phyloP scores from a whole-genome alignment of 345 rosid genomes.

The Populus alba region DNA sequence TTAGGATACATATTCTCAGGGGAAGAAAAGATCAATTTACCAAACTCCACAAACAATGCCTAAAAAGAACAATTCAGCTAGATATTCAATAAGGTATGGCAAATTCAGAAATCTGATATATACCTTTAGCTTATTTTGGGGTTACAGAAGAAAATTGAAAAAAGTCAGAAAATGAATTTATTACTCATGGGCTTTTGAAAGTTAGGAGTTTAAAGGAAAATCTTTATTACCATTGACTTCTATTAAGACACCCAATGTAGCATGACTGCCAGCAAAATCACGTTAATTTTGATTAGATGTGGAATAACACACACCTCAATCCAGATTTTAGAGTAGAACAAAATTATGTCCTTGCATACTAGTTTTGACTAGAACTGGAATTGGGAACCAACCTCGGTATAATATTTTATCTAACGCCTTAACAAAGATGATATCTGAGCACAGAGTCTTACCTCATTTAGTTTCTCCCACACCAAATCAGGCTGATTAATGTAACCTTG shows the following conservation, averaged over 20 bases:
- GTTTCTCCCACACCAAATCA: conserved; percentile 96
- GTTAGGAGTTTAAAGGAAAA: background rate
- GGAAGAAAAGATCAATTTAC: background rate
- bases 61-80: background rate
- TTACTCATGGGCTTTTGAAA: background rate
- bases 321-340: background rate
- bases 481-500: conserved; percentile 94
- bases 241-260: background rate
- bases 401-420: background rate
- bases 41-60: conserved; percentile 7
- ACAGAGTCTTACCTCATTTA: conserved; percentile 73
- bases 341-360: background rate
- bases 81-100: background rate
- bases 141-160: background rate
- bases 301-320: background rate
- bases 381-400: background rate
- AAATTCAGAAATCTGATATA: background rate
- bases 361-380: background rate
- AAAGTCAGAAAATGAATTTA: background rate
- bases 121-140: background rate
- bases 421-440: background rate
- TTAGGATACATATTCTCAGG: background rate
- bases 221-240: background rate
- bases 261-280: background rate
- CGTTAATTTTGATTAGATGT: background rate